phyloP scores from a whole-genome alignment of 192 early-diverging fungal genomes.

The Phlyctochytrium bullatum region DNA sequence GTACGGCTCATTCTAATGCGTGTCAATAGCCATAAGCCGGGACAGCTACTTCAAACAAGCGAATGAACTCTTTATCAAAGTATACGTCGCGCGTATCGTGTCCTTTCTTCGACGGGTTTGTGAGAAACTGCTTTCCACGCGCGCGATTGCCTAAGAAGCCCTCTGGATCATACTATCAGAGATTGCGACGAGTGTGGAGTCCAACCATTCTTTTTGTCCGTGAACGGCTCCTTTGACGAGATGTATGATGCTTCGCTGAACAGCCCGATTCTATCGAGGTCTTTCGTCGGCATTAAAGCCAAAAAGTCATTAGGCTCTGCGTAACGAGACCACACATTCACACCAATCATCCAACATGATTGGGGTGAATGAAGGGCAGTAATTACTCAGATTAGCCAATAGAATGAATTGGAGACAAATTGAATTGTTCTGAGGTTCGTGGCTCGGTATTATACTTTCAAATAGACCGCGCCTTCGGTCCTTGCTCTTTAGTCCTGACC shows the following conservation, averaged over 20 bases:
- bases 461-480: no score
- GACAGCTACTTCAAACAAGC: conserved; percentile 47
- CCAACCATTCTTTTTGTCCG: conserved; percentile 32
- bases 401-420: no score
- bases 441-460: no score
- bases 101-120: conserved; percentile 42
- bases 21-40: not conserved
- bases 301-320: no score
- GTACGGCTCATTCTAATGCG: conserved; percentile 51
- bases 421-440: no score
- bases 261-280: conserved; percentile 52
- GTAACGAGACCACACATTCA: no score
- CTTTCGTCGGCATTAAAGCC: no score
- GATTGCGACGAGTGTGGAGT: not conserved
- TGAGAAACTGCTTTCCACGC: conserved; percentile 58
- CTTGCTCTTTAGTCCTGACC: no score
- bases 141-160: conserved; percentile 34
- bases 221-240: conserved; percentile 42
- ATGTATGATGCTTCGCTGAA: conserved; percentile 55
- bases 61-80: conserved; percentile 50
- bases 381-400: no score
- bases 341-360: no score
- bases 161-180: conserved; percentile 2
- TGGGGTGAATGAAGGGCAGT: no score
- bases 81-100: conserved; percentile 53